A percentile compares a stretch with the other conserved stretches of the same genome.
Conservation (phyloP, 164 flowering plant species). For the Malania oleifera region DNA sequence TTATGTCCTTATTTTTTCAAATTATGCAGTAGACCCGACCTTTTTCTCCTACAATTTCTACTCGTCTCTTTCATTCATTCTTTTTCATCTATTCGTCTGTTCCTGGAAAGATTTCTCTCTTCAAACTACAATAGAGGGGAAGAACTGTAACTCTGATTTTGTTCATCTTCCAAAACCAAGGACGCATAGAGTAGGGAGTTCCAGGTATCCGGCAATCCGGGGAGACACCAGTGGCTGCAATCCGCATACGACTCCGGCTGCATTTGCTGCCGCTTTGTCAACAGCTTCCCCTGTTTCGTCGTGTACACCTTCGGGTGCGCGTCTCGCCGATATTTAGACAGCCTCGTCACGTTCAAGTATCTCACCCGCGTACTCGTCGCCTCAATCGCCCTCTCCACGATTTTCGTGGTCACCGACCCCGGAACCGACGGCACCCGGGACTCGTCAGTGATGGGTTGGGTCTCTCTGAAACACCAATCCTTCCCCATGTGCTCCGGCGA, state of each 20-base stretch:
- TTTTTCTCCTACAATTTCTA: no score
- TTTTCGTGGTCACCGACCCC: constrained; percentile 14
- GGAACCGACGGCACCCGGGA: constrained; percentile 28
- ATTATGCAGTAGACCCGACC: no score
- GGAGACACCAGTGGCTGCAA: constrained; percentile 81
- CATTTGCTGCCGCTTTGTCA: constrained; percentile 14
- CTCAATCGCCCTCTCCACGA: constrained; percentile 26
- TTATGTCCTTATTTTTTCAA: no score
- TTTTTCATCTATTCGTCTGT: no score
- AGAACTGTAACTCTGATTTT: no score
- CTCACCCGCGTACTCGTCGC: constrained; percentile 40
- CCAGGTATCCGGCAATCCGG: constrained; percentile 86
- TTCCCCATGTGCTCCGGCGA: constrained; percentile 56
- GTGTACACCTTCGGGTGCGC: constrained; percentile 53
- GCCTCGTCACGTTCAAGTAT: constrained; percentile 58
- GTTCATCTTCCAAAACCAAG: no score
- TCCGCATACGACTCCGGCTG: constrained; percentile 29
- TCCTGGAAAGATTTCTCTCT: no score
- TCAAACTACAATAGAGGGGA: no score
- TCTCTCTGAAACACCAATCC: constrained; percentile 41
- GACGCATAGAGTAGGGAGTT: constrained; percentile 48
- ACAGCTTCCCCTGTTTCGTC: constrained; percentile 21
- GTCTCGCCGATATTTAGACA: constrained; percentile 53
- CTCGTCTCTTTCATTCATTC: no score
- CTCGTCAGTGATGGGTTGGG: constrained; percentile 40